phyloP scores from a whole-genome alignment of 2,329 filamentous ascomycete species.

The Neoscytalidium dimidiatum region DNA sequence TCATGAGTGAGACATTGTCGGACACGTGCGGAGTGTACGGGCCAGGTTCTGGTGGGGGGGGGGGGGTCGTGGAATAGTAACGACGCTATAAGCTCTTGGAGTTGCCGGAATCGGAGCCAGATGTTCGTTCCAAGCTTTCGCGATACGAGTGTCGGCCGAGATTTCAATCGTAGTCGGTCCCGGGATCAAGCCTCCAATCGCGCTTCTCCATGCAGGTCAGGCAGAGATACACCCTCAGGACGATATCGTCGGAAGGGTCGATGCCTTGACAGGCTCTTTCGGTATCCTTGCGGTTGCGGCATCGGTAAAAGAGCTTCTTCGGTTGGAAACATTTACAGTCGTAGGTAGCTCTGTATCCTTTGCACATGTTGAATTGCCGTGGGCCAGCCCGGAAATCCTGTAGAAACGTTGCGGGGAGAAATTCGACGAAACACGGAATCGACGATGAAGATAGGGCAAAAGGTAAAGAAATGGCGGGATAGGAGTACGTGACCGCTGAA shows the following conservation, averaged over 20 bases:
- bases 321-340: not conserved
- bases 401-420: not conserved
- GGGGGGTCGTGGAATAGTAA: too few species aligned
- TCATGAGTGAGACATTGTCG: too few species aligned
- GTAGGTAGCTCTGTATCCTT: not conserved
- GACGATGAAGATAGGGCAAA: not conserved
- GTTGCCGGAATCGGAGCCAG: too few species aligned
- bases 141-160: too few species aligned
- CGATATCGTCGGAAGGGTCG: not conserved
- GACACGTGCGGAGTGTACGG: too few species aligned
- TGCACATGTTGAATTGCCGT: not conserved
- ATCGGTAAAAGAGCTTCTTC: not conserved
- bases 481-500: too few species aligned
- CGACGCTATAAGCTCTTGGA: too few species aligned
- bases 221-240: not conserved
- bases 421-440: too few species aligned
- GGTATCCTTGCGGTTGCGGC: not conserved
- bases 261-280: not conserved
- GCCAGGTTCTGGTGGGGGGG: too few species aligned
- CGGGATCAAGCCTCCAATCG: not conserved
- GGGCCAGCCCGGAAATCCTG: not conserved
- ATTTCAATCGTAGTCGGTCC: not conserved
- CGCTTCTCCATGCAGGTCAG: not conserved
- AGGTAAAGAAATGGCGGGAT: too few species aligned
- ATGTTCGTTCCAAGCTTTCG: too few species aligned